phyloP scores from a whole-genome alignment of 2,329 filamentous ascomycete genomes.

The Sarocladium oryzae region DNA sequence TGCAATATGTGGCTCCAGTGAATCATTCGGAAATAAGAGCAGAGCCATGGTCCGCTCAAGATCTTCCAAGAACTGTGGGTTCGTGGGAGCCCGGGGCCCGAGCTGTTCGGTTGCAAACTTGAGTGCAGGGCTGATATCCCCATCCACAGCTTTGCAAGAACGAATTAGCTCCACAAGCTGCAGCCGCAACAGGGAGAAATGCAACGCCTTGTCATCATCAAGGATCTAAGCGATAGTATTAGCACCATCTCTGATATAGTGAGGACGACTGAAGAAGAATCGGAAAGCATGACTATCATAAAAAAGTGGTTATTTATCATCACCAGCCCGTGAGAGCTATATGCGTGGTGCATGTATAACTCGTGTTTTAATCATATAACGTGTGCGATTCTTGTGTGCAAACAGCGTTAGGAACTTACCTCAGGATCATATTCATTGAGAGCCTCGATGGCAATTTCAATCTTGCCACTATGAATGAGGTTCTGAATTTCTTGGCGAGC shows the following conservation, averaged over 20 bases:
- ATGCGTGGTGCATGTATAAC: slow-evolving; percentile 99
- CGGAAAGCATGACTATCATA: too few species aligned
- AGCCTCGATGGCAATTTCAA: slow-evolving; percentile 76
- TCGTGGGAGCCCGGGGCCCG: slow-evolving; percentile 77
- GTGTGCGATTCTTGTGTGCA: slow-evolving; percentile 11
- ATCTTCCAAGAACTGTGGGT: slow-evolving; percentile 74
- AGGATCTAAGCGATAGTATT: slow-evolving; percentile 63
- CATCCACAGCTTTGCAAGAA: slow-evolving; percentile 57
- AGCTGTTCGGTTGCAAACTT: slow-evolving; percentile 84
- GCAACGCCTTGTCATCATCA: slow-evolving; percentile 73
- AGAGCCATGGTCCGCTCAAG: slow-evolving; percentile 91
- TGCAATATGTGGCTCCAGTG: slow-evolving; percentile 67
- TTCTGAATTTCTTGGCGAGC: slow-evolving; percentile 77
- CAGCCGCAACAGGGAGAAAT: slow-evolving; percentile 83
- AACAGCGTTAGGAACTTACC: slow-evolving; percentile 50
- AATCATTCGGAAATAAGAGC: slow-evolving; percentile 79
- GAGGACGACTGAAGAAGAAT: too few species aligned
- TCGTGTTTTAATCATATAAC: slow-evolving; percentile 83
- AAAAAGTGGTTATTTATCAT: slow-evolving; percentile 75
- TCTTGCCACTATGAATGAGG: slow-evolving; percentile 78
- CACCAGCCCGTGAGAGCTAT: slow-evolving; percentile 72
- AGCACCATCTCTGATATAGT: too few species aligned
- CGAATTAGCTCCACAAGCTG: slow-evolving; percentile 94
- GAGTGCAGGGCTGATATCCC: slow-evolving; percentile 72
- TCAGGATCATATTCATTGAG: slow-evolving; percentile 87